A percentile compares a stretch with the other conserved stretches of the same genome.
phyloP scores from a whole-genome alignment of 2,329 filamentous ascomycete species.

The Metarhizium guizhouense region DNA sequence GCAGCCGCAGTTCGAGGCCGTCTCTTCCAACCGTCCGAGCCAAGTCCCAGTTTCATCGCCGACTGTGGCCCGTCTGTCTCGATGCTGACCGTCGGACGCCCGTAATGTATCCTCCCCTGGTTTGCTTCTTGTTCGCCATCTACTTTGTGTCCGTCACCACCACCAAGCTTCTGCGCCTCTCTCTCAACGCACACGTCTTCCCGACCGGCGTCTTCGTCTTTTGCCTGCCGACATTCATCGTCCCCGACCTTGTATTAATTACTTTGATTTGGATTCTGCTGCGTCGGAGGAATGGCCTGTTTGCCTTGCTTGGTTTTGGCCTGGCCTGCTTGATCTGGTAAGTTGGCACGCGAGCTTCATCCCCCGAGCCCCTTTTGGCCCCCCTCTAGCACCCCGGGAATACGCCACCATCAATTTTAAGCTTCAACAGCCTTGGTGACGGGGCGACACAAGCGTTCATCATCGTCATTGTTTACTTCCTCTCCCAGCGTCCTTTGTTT shows the following conservation, averaged over 20 bases:
- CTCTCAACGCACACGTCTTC: slow-evolving; percentile 17
- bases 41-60: background rate
- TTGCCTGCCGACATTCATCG: slow-evolving; percentile 22
- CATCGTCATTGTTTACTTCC: too few relatives aligned
- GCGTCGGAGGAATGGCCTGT: slow-evolving; percentile 13
- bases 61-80: background rate
- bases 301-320: slow-evolving; percentile 12
- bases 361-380: slow-evolving; percentile 2
- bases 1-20: background rate
- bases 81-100: slow-evolving; percentile 3
- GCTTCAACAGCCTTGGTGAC: background rate
- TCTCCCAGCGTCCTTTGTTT: too few relatives aligned
- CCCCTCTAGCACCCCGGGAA: background rate
- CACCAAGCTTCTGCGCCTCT: slow-evolving; percentile 20
- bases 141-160: slow-evolving; percentile 19
- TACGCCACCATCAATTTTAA: background rate
- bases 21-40: background rate
- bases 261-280: slow-evolving; percentile 16
- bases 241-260: slow-evolving; percentile 18
- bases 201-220: slow-evolving; percentile 19
- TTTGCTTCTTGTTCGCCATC: slow-evolving; percentile 19
- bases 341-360: slow-evolving; percentile 6
- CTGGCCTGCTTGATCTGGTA: slow-evolving; percentile 18
- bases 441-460: too few relatives aligned
- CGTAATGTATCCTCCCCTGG: slow-evolving; percentile 11